Conservation (phyloP, 2,329 filamentous ascomycete genomes). For the Colletotrichum sp. region DNA sequence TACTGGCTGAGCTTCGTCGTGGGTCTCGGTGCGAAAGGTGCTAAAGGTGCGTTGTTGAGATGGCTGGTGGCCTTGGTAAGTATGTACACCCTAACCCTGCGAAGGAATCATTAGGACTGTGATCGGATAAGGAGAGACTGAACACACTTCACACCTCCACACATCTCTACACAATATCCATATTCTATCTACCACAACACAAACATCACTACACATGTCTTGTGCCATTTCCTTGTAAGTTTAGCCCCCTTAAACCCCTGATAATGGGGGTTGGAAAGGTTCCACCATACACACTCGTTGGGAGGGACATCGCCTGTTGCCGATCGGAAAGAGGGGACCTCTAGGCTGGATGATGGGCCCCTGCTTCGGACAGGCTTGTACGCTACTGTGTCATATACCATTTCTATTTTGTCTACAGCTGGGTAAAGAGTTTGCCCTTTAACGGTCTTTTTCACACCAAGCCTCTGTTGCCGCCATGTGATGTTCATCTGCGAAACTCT, state of each 20-base stretch:
- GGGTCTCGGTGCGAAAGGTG: constrained; percentile 54
- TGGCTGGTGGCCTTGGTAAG: constrained; percentile 53
- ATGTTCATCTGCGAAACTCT: background rate
- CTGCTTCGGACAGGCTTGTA: background rate
- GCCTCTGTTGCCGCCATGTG: background rate
- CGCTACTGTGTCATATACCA: constrained; percentile 17
- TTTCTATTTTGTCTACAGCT: background rate
- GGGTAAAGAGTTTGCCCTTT: background rate
- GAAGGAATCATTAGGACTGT: constrained; percentile 37
- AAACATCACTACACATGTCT: background rate
- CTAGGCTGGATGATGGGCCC: background rate
- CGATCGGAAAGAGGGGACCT: background rate
- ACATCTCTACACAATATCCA: background rate
- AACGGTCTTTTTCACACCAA: background rate
- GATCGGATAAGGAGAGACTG: constrained; percentile 16
- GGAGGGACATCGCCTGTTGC: background rate
- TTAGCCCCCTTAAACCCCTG: background rate
- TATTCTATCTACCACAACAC: background rate
- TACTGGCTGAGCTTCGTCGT: constrained; percentile 61
- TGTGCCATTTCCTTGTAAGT: background rate
- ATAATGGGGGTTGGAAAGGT: background rate
- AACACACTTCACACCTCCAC: background rate
- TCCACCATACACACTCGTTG: constrained; percentile 9
- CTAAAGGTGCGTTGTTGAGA: constrained; percentile 55
- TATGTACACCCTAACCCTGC: constrained; percentile 31